Evolutionary conservation across 2,329 filamentous ascomycete species (phyloP).

Genomic region (Chlorencoelia australis): DNA sequence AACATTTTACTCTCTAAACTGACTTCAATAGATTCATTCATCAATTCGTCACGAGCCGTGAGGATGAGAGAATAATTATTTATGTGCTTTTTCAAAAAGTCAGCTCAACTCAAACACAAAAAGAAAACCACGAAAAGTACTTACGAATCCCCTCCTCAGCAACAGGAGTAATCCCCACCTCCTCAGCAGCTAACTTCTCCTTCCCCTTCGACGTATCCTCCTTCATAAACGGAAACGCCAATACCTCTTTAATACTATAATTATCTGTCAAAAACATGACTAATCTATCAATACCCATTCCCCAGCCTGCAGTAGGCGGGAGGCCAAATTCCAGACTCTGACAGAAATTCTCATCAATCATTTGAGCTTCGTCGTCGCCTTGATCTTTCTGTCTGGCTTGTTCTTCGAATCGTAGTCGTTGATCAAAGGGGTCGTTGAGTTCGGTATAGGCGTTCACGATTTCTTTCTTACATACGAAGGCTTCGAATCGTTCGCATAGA

Average conservation of each 20-base stretch:
- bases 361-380: slow-evolving; percentile 93
- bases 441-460: slow-evolving; percentile 94
- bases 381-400: slow-evolving; percentile 92
- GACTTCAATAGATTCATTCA: no score
- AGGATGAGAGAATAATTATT: no score
- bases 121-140: slow-evolving; percentile 8
- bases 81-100: not conserved
- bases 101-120: not conserved
- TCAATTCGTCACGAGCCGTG: no score
- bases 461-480: slow-evolving; percentile 94
- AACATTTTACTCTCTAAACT: no score
- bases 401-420: slow-evolving; percentile 85
- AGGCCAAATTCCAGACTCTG: slow-evolving; percentile 81
- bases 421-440: slow-evolving; percentile 94
- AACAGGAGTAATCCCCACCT: slow-evolving; percentile 47
- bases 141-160: slow-evolving; percentile 47
- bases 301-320: slow-evolving; percentile 92
- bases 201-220: slow-evolving; percentile 49
- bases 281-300: slow-evolving; percentile 87
- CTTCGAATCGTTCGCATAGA: slow-evolving; percentile 94
- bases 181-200: slow-evolving; percentile 48
- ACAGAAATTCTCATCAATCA: slow-evolving; percentile 93
- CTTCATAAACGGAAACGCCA: slow-evolving; percentile 98
- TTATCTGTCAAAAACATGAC: slow-evolving; percentile 96
- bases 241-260: slow-evolving; percentile 91